Evolutionary conservation across 129 eudicot species (phyloP), one percentile per base, ranked within the genome.

Genomic region (Helichrysum umbraculigerum): DNA sequence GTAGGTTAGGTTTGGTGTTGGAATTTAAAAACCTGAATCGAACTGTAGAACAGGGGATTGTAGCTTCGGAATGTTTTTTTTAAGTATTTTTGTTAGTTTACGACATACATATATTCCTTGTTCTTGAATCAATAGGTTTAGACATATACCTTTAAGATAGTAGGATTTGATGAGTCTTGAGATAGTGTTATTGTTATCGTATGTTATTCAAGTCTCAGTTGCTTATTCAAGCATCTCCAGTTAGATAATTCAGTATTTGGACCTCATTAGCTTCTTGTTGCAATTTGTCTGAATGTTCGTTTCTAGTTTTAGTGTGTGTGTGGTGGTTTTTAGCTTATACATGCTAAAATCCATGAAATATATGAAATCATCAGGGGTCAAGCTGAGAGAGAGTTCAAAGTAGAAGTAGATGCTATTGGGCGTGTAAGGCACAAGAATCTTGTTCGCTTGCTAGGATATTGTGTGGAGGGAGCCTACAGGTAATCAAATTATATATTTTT

Each of bases 381-480:
- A 74, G 98, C 98, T 15, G 98, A 94, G 79, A 91, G 80, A 79
- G 98, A 94, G 79, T 94, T 94, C 72, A 91, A 88, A 75, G 98
- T 91, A 44, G 98, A 94, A 81, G 98, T 94, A 60, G 98, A 94
- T 47, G 93, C 80, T 25, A 91, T 94, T 62, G 98, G 98, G 65
- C 98, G 98, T 34, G 98, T 94, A 5, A 73, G 98, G 62, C 98
- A 94, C 85, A 94, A 94, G 85, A 94, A 94, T 84, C 96, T 94
- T 57, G 97, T 94, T 59, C 89, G 98, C 61, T 82, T 94, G 74
- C 83, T 91, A 22, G 98, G 98, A 2, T 94, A 91, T 73, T 94
- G 98, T 81, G 98, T 91, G 34, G 98, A 94, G 84, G 98, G 98
- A 80, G 98, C 97, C 59, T 87, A 91, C 72, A 91, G 98, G 98